phyloP scores from a whole-genome alignment of 352 stramenopile genomes.

The Ophiocytium majus region DNA sequence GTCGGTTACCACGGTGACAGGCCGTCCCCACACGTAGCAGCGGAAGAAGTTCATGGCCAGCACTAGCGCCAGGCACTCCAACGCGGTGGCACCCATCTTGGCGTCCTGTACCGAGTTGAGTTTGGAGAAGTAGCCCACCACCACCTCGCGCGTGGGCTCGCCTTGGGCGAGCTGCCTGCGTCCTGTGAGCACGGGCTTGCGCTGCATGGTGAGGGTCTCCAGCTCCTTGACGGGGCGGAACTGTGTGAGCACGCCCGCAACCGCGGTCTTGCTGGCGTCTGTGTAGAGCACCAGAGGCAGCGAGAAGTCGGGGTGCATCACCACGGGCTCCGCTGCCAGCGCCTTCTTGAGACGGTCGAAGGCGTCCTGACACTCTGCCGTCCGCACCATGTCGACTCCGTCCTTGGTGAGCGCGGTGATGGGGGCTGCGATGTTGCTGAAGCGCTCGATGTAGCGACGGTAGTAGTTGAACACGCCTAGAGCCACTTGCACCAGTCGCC shows the following conservation, averaged over 20 bases:
- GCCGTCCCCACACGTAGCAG: neutral
- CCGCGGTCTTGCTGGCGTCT: neutral
- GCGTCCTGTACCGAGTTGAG: neutral
- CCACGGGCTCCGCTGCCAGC: neutral
- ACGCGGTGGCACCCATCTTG: neutral
- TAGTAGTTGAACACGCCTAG: neutral
- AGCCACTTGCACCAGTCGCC: neutral
- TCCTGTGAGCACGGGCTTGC: neutral
- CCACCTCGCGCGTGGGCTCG: neutral
- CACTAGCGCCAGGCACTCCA: neutral
- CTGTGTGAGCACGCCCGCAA: neutral
- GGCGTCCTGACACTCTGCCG: neutral
- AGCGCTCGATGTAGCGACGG: neutral
- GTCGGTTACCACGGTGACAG: neutral
- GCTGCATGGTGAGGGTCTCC: neutral
- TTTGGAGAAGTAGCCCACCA: neutral
- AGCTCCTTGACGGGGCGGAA: neutral
- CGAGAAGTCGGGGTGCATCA: neutral
- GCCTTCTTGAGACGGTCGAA: neutral
- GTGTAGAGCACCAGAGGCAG: neutral
- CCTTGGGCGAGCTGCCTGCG: neutral
- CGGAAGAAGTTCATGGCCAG: neutral
- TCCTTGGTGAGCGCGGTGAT: neutral
- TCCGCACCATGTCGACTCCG: neutral
- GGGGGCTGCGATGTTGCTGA: neutral